A percentile compares a stretch with the other conserved stretches of the same genome.
Conservation (phyloP, 805 yeast genomes). For the Sugiyamaella qingdaonensis region DNA sequence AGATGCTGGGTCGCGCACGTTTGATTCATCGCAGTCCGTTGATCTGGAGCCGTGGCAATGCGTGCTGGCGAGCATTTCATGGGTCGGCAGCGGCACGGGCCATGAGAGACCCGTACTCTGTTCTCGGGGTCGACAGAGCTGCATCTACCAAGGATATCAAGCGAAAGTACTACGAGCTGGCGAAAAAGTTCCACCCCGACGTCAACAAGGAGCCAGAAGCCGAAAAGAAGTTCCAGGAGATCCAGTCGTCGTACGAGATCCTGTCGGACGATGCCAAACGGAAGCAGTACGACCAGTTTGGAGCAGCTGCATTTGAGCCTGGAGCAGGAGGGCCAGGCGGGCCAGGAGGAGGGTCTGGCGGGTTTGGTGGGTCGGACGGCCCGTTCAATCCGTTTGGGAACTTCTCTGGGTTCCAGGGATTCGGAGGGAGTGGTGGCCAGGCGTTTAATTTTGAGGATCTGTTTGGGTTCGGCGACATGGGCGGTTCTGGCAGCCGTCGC, state of each 20-base stretch:
- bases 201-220: constrained; percentile 88
- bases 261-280: constrained; percentile 80
- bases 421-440: constrained; percentile 34
- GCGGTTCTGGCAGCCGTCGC: constrained; percentile 32
- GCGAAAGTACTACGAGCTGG: constrained; percentile 88
- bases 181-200: constrained; percentile 95
- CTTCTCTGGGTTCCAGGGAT: constrained; percentile 34
- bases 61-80: constrained; percentile 10
- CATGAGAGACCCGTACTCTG: constrained; percentile 71
- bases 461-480: constrained; percentile 47
- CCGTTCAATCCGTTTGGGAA: constrained; percentile 39
- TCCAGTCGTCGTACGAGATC: constrained; percentile 92
- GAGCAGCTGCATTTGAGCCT: constrained; percentile 76
- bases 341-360: constrained; percentile 46
- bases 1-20: not conserved
- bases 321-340: constrained; percentile 49
- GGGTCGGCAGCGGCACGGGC: constrained; percentile 8
- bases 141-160: constrained; percentile 85
- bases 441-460: constrained; percentile 58
- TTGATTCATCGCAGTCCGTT: not conserved
- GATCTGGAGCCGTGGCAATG: not conserved
- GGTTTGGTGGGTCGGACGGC: constrained; percentile 42
- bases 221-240: constrained; percentile 82
- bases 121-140: constrained; percentile 66
- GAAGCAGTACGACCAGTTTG: constrained; percentile 87